Evolutionary conservation across 1,284 basidiomycete genomes (phyloP), one percentile per base, ranked within the genome.

Genomic region (Sporisorium scitamineum): DNA sequence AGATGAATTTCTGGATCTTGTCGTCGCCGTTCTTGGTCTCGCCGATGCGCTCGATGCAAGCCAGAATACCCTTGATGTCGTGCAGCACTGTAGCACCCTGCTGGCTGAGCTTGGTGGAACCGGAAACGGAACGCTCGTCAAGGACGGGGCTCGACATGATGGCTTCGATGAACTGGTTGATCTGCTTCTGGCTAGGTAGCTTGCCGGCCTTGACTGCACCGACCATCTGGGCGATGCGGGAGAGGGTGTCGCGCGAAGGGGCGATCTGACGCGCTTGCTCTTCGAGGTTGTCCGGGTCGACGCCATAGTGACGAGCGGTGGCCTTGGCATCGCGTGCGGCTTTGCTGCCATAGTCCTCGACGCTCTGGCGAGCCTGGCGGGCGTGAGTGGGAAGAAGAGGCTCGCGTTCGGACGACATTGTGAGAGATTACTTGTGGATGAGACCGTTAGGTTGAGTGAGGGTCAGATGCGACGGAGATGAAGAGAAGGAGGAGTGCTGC

Each of bases 1-100:
- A 84, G 65, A 87, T 79, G 70, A 86, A 85, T 72, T 86, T 86
- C 60, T 87, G 87, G 61, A 87, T 79, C 79, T 87, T 76, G 77
- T 87, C 84, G 57, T 87, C 84, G 31, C 65, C 80, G 32, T 79
- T 79, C 68, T 79, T 79, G 70, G 67, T 73, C 55, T 79, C 70
- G 39, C 70, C 77, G 59, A 79, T 67, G 16, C 67, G 53, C 51
- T 76, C 66, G 70, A 79, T 66, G 67, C 74, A 76, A 54, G 74
- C 73, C 14, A 79, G 59, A 62, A 79, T 64, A 51, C 70, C 70
- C 68, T 79, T 79, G 61, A 79, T 55, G 65, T 79, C 77, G 22
- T 66, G 64, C 14, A 79, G 11, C 18, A 79, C 61, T 39, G 62
- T 69, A 27, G 67, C 73, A 45, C 70, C 69, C 45, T 79, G 73